Evolutionary conservation across 768 basidiomycete species (phyloP).

Genomic region (Hericium erinaceus): DNA sequence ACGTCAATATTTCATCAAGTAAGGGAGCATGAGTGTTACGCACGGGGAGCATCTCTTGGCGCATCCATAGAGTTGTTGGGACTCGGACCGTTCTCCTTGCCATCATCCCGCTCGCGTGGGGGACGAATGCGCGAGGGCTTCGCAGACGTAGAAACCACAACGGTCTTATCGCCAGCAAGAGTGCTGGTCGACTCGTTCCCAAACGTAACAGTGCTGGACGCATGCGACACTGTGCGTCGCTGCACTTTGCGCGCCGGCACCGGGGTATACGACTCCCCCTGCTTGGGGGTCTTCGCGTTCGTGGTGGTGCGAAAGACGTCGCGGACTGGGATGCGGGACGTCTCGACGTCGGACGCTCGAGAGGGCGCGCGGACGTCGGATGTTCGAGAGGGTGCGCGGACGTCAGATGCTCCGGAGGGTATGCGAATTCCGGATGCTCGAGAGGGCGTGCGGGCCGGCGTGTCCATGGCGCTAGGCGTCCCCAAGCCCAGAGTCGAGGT

Average conservation of each 20-base stretch:
- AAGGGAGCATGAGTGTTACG: not conserved
- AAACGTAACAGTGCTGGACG: not conserved
- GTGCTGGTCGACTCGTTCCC: not conserved
- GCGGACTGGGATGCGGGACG: not conserved
- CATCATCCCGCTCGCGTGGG: not conserved
- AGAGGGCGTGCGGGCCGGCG: not conserved
- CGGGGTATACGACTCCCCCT: not conserved
- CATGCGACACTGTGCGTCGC: conserved; percentile 6
- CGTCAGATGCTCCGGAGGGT: no score
- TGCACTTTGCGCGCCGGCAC: conserved; percentile 1
- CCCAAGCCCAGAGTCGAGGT: not conserved
- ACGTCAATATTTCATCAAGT: not conserved
- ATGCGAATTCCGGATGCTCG: no score
- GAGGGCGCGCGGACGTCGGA: not conserved
- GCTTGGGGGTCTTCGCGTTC: not conserved
- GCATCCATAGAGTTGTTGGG: not conserved
- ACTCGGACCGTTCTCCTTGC: conserved; percentile 9
- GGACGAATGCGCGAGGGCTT: not conserved
- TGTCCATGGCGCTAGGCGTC: not conserved
- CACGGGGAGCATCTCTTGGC: not conserved
- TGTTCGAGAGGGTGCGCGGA: not conserved
- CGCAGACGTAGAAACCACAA: not conserved
- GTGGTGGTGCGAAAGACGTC: not conserved
- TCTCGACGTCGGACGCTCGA: not conserved
- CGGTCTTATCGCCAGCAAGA: not conserved